phyloP scores from a whole-genome alignment of 805 yeast species.

The Myxozyma neotropica region DNA sequence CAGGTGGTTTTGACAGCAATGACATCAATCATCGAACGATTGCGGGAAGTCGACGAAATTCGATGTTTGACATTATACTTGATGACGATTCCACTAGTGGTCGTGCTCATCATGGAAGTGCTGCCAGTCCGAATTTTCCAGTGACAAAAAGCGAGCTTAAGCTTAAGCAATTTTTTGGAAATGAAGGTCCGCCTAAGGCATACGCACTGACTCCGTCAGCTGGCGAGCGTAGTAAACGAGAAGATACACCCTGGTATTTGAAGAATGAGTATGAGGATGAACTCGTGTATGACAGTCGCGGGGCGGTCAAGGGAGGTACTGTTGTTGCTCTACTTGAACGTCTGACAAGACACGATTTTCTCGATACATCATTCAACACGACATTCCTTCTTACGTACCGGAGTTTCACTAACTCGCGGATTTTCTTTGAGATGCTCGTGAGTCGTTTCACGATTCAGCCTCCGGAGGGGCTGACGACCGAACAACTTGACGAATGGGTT shows the following conservation, averaged over 20 bases:
- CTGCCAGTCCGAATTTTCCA: neutral
- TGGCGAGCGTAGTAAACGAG: constrained; percentile 5
- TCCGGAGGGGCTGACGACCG: constrained; percentile 84
- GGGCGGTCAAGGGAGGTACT: constrained; percentile 77
- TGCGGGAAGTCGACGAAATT: constrained; percentile 2
- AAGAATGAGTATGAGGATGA: constrained; percentile 55
- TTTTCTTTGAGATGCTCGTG: constrained; percentile 60
- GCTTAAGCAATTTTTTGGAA: constrained; percentile 25
- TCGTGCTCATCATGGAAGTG: neutral
- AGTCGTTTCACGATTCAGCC: constrained; percentile 71
- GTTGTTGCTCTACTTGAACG: constrained; percentile 71
- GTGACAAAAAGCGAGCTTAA: constrained; percentile 24
- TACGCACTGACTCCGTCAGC: constrained; percentile 8
- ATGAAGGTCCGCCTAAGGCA: constrained; percentile 20
- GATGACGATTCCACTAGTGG: neutral
- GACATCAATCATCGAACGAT: neutral
- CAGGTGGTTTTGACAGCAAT: neutral
- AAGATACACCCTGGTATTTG: constrained; percentile 52
- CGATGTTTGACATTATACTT: constrained; percentile 3
- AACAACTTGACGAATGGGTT: constrained; percentile 77
- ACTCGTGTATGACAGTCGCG: constrained; percentile 63
- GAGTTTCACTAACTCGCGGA: constrained; percentile 69
- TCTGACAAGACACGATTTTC: constrained; percentile 67
- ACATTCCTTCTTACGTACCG: constrained; percentile 76
- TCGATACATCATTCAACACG: constrained; percentile 64